Conservation (phyloP, 148 eudicot genomes). For the Arbutus unedo region DNA sequence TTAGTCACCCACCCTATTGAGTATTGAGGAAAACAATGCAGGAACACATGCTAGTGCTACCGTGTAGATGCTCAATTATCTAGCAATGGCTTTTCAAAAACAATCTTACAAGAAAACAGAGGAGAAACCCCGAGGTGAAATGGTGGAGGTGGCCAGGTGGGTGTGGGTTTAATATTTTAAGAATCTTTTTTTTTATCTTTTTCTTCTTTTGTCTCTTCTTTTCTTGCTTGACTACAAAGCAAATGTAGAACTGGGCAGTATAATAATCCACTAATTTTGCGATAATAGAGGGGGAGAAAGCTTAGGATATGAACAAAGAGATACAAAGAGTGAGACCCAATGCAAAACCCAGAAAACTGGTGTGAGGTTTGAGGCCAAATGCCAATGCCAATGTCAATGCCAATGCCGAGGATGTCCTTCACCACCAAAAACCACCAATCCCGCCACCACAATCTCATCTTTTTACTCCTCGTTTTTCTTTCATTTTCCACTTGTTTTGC, state of each 20-base stretch:
- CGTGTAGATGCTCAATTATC: conserved; percentile 15
- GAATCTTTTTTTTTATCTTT: not conserved
- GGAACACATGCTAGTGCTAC: conserved; percentile 51
- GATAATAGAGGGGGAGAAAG: not conserved
- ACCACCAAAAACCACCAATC: conserved; percentile 4
- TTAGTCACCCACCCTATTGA: conserved; percentile 17
- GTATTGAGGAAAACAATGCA: conserved; percentile 69
- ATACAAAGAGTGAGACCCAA: conserved; percentile 35
- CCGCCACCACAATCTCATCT: conserved; percentile 16
- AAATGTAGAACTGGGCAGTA: not conserved
- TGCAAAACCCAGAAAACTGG: conserved; percentile 44
- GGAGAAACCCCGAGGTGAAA: conserved; percentile 70
- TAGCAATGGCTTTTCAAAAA: conserved; percentile 14
- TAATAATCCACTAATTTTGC: not conserved
- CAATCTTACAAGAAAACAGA: conserved; percentile 14
- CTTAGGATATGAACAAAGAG: not conserved
- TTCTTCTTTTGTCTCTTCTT: conserved; percentile 27
- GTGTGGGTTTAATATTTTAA: conserved; percentile 23
- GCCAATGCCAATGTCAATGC: conserved; percentile 28
- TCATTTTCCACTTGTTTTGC: conserved; percentile 15
- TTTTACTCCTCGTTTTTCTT: conserved; percentile 17
- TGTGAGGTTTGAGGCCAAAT: conserved; percentile 58
- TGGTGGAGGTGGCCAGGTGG: conserved; percentile 10
- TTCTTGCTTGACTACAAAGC: conserved; percentile 50
- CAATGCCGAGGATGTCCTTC: conserved; percentile 44